Conservation (phyloP, 495 filamentous ascomycete species). For the Aspergillus sparsus region DNA sequence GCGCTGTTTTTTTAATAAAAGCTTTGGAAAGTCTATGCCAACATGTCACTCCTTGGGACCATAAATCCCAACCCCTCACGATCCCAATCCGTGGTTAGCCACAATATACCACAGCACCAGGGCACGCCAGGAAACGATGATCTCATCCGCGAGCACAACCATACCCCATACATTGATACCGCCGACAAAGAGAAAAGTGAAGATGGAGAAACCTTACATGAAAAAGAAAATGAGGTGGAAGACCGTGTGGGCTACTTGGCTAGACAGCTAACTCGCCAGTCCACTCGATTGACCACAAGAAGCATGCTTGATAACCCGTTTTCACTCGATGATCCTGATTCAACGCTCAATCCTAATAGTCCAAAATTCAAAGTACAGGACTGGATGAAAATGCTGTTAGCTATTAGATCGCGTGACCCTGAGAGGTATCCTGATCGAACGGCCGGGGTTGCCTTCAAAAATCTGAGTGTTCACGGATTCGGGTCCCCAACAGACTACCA, state of each 20-base stretch:
- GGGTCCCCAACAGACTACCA: conserved; percentile 55
- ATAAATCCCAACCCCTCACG: conserved; percentile 17
- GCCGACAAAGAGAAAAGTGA: conserved; percentile 21
- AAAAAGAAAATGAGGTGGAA: conserved; percentile 17
- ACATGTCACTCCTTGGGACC: conserved; percentile 22
- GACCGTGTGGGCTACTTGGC: conserved; percentile 21
- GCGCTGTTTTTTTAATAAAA: neutral
- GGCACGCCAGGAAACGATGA: conserved; percentile 2
- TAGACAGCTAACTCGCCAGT: conserved; percentile 26
- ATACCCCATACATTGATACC: neutral
- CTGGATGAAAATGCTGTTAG: conserved; percentile 33
- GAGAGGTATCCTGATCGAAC: conserved; percentile 27
- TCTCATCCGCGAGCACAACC: neutral
- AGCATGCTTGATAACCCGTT: conserved; percentile 25
- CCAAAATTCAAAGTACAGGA: conserved; percentile 31
- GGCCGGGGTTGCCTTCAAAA: conserved; percentile 48
- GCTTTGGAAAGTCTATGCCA: neutral
- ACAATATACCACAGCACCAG: conserved; percentile 17
- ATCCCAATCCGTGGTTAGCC: conserved; percentile 26
- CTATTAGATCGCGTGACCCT: conserved; percentile 25
- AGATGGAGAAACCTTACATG: conserved; percentile 23
- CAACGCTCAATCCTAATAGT: conserved; percentile 31
- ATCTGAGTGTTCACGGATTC: conserved; percentile 53
- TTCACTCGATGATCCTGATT: conserved; percentile 22
- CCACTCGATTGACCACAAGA: conserved; percentile 23